Evolutionary conservation across 2,329 filamentous ascomycete genomes (phyloP), one percentile per base, ranked within the genome.

Genomic region (Dothideomycetidae sp.): DNA sequence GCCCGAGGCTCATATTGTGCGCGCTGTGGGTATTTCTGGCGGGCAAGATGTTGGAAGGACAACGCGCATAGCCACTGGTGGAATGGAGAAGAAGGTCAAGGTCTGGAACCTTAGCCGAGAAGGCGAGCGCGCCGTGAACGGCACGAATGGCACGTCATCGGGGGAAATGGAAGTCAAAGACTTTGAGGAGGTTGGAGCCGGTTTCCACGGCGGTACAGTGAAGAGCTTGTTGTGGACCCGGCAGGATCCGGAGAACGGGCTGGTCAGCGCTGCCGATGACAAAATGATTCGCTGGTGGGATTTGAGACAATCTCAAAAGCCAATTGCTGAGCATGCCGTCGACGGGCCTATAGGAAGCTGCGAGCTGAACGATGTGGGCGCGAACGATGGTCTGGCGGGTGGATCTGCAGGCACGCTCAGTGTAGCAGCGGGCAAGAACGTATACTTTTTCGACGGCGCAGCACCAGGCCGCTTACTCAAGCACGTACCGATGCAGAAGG

Each of bases 201-300:
- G 82, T 23, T 70, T 81, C 10, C 90, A 98, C 56, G 77, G 72
- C 11, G 81, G 81, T 32, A 82, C 81, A 19, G 96, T 98, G 68
- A 96, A 94, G 59, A 86, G 84, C 41, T 92, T 98, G 44, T 81
- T 93, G 43, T 98, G 90, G 90, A 50, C 52, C 5, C 83, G 84
- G 36, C 73, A 75, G 42, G 81, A 93, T 51, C 17, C 17, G 3
- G 80, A 81, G 35, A 93, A 90, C 51, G 75, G 88, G 45, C 67
- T 98, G 40, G 81, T 93, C 35, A 98, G 90, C 0, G 86, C 88
- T 2, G 81, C 84, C 1, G 78, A 83, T 46, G 88, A 94, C 55
- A 92, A 90, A 55, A 84, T 80, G 32, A 71, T 98, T 16, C 77
- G 90, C 40, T 98, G 90, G 90, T 93, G 90, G 66, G 85, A 98